Evolutionary conservation across 805 yeast species (phyloP), one percentile per base, ranked within the genome.

Genomic region (Blastobotrys mokoenaii): DNA sequence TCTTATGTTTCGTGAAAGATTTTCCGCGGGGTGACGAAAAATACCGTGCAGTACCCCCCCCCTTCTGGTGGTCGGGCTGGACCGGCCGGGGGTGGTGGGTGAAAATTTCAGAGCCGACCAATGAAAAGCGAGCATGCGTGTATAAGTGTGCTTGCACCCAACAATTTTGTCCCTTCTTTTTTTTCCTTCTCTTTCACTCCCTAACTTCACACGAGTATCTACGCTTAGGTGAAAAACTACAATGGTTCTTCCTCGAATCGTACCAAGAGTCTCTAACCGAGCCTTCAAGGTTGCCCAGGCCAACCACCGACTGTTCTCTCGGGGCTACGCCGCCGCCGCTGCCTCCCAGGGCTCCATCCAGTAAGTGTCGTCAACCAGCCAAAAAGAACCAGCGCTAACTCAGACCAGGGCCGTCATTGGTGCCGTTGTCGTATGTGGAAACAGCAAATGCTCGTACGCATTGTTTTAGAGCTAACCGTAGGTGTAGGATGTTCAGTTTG

Each of bases 241-340:
- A 63, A 76, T 76, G 80, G 79, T 75, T 70, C 74, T 73, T 66
- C 76, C 68, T 44, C 64, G 68, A 52, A 60, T 64, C 46, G 51
- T 64, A 46, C 68, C 68, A 45, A 60, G 63, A 50, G 46, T 64
- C 64, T 79, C 95, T 61, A 87, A 88, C 73, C 76, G 84, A 66
- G 95, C 95, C 64, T 79, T 83, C 72, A 79, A 80, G 71, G 89
- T 90, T 61, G 94, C 88, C 63, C 84, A 80, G 76, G 86, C 88
- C 68, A 81, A 82, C 75, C 62, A 71, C 65, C 75, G 81, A 68
- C 57, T 69, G 56, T 79, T 82, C 71, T 44, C 46, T 20, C 82
- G 86, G 72, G 77, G 80, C 69, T 72, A 81, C 70, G 88, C 89
- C 58, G 74, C 87, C 62, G 83, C 86, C 64, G 81, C 87, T 58